Conservation (phyloP, 495 filamentous ascomycete species). For the Achaetomiella virescens region DNA sequence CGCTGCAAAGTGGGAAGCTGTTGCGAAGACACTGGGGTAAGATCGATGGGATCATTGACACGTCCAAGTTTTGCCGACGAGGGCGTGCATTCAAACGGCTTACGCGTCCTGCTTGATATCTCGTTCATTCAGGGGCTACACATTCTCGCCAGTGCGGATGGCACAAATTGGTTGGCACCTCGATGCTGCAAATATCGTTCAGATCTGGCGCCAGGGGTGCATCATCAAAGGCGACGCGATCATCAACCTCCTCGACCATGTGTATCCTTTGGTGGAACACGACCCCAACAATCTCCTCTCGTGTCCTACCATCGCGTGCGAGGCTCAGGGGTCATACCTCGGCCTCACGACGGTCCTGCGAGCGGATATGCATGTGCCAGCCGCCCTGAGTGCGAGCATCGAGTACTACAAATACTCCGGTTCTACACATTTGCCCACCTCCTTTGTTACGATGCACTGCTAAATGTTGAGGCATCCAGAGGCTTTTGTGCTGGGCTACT, state of each 20-base stretch:
- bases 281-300: conserved; percentile 41
- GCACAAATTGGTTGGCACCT: conserved; percentile 60
- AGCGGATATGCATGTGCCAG: conserved; percentile 58
- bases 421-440: conserved; percentile 53
- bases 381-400: conserved; percentile 55
- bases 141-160: conserved; percentile 56
- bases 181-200: conserved; percentile 51
- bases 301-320: conserved; percentile 44
- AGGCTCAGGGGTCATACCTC: conserved; percentile 47
- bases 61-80: conserved; percentile 51
- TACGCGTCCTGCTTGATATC: conserved; percentile 58
- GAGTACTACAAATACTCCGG: conserved; percentile 65
- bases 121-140: conserved; percentile 64
- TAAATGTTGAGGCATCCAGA: not conserved
- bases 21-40: conserved; percentile 30
- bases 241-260: conserved; percentile 48
- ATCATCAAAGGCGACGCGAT: conserved; percentile 69
- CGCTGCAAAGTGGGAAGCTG: conserved; percentile 47
- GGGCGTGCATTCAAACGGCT: conserved; percentile 48
- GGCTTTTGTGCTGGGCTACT: not conserved
- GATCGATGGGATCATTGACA: conserved; percentile 31
- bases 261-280: conserved; percentile 20
- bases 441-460: conserved; percentile 40
- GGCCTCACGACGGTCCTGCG: conserved; percentile 53
- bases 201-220: conserved; percentile 68